phyloP scores from a whole-genome alignment of 2,329 filamentous ascomycete genomes.

The Chaetomiaceae sp. region DNA sequence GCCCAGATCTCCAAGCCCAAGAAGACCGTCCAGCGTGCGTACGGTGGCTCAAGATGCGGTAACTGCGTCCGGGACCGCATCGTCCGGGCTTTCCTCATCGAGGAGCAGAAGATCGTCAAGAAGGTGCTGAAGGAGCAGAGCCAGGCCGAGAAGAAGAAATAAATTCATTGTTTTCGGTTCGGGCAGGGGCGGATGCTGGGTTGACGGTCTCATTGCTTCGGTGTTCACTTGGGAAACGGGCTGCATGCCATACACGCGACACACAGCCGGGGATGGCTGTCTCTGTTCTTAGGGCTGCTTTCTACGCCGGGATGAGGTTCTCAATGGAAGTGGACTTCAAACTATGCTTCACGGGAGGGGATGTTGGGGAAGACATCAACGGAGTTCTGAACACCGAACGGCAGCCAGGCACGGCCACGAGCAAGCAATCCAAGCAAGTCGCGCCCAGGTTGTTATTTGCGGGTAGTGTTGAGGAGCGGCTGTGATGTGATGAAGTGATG shows the following conservation, averaged over 20 bases:
- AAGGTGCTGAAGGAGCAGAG: conserved; percentile 99
- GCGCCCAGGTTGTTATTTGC: not conserved
- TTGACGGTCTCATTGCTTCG: conserved; percentile 45
- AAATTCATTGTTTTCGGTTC: conserved; percentile 39
- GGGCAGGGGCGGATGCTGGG: conserved; percentile 26
- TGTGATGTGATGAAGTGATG: not conserved
- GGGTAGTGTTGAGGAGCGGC: not conserved
- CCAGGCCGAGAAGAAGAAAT: conserved; percentile 63
- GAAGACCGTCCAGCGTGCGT: conserved; percentile 98
- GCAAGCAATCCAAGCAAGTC: conserved; percentile 12
- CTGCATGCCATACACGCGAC: conserved; percentile 39
- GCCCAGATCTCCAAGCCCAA: conserved; percentile 93
- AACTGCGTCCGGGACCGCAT: conserved; percentile 98
- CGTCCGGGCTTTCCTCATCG: conserved; percentile 96
- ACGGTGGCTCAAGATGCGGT: conserved; percentile 96
- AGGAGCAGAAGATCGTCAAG: conserved; percentile 99
- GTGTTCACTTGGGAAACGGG: conserved; percentile 46
- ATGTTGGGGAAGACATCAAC: conserved; percentile 7
- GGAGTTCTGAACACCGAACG: conserved; percentile 13
- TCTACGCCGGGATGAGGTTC: conserved; percentile 43
- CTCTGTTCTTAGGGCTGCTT: conserved; percentile 38
- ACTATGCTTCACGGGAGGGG: conserved; percentile 18
- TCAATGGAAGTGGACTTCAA: conserved; percentile 37
- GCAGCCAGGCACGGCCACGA: conserved; percentile 8
- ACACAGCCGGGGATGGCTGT: conserved; percentile 31